Evolutionary conservation across 2,329 filamentous ascomycete genomes (phyloP).

Genomic region (Pyricularia pennisetigena): DNA sequence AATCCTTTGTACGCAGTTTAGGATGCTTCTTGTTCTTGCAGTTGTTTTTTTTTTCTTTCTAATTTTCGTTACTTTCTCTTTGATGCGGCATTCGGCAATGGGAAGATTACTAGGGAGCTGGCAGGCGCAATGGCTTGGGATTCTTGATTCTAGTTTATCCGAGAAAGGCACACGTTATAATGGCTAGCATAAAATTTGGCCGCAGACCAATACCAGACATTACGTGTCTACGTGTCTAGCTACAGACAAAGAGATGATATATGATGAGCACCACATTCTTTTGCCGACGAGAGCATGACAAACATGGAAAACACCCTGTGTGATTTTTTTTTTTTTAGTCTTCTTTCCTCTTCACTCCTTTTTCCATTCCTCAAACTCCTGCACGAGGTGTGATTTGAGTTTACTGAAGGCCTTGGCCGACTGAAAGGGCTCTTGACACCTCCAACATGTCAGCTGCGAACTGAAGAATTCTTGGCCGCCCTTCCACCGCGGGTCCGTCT

Average conservation of each 20-base stretch:
- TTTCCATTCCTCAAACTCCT: constrained; percentile 46
- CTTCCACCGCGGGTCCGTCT: constrained; percentile 48
- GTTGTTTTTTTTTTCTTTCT: neutral
- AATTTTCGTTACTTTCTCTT: neutral
- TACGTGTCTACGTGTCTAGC: neutral
- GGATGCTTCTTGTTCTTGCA: neutral
- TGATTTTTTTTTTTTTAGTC: too few relatives aligned
- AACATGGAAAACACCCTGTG: neutral
- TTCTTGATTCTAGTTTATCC: neutral
- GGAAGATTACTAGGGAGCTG: neutral
- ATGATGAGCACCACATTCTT: neutral
- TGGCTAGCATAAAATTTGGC: neutral
- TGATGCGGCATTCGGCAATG: neutral
- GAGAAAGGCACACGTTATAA: neutral
- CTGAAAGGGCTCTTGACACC: constrained; percentile 65
- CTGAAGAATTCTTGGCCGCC: neutral
- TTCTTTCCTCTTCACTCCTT: constrained; percentile 18
- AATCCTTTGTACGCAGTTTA: neutral
- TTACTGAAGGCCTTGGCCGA: constrained; percentile 48
- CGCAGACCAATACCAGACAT: neutral
- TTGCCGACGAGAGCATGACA: neutral
- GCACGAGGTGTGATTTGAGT: constrained; percentile 60
- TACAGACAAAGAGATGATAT: neutral
- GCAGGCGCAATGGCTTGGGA: neutral
- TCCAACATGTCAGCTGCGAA: constrained; percentile 70